These are phyloP conservation scores for Rhizophagus prolifer DNA, from an alignment of 192 early-diverging fungal species.

Conservation along the genomic window DNA sequence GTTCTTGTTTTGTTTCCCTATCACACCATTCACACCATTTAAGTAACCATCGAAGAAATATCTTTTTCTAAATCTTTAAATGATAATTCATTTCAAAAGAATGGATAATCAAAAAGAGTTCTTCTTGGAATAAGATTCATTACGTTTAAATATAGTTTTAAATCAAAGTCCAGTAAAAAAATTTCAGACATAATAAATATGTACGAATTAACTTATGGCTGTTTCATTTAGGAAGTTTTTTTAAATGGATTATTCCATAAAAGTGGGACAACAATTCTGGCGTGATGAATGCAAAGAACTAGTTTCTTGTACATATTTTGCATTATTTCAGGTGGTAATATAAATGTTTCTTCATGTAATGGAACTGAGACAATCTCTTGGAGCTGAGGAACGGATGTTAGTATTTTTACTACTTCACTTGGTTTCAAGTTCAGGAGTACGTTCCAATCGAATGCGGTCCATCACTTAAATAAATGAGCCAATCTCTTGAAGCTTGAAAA, in stretches of 20 bases:
- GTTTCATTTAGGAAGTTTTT: background rate
- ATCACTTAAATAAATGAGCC: too few relatives aligned
- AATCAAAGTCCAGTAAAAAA: background rate
- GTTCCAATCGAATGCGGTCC: too few relatives aligned
- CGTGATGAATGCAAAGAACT: background rate
- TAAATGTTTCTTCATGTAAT: too few relatives aligned
- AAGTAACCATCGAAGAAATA: background rate
- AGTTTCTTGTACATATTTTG: background rate
- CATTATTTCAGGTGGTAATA: background rate
- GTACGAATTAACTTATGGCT: background rate
- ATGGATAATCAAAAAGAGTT: background rate
- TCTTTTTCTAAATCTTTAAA: background rate
- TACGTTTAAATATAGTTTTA: background rate
- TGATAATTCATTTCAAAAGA: background rate
- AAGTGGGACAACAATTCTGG: background rate
- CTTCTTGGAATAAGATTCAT: background rate
- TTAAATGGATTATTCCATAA: slow-evolving; percentile 2
- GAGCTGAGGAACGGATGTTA: too few relatives aligned
- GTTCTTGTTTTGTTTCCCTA: background rate
- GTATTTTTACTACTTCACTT: too few relatives aligned
- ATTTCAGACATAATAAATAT: background rate
- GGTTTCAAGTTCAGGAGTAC: too few relatives aligned
- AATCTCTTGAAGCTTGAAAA: too few relatives aligned
- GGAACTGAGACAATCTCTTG: too few relatives aligned
- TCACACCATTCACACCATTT: background rate